Base-by-base conservation (phyloP, 192 early-diverging fungal genomes). In the Ramicandelaber brevisporus region DNA sequence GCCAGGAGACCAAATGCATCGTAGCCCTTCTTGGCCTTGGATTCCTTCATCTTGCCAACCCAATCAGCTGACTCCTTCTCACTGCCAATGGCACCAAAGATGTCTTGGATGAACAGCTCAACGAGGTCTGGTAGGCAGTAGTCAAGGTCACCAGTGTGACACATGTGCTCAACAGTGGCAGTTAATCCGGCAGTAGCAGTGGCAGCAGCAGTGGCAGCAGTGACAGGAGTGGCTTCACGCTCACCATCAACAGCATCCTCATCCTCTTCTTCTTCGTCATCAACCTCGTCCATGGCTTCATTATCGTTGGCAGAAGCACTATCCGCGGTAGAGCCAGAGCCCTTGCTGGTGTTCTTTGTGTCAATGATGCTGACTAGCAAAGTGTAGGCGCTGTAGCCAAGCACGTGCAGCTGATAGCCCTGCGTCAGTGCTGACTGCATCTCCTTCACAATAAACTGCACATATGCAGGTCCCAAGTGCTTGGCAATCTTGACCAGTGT, bases 21-120 rank as follows among this genome's bases (percentile, higher is more conserved):
- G 25, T 68, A 75, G 41, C 75, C 75, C 30, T 79, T 76, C 16
- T 63, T 68, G 4, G 70, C 64, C 38, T 78, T 81, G 33, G 80
- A 82, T 43, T 99, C 95, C 37, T 72, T 73, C 39, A 77, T 78
- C 48, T 85, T 93, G 14, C 69, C 70, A 8, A 63, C 73, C 40
- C 89, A 74, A 34, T 85, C 93, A 36, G 78, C 66, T 0, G 74
- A 63, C 32, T 93, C 81, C 40, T 87, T 78, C 38, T 98, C 93
- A 37, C 70, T 57, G 16, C 73, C 84, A 14, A 70, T 52, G 18
- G 71, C 59, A 2, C 93, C 93, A 65, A 99, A 99, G 17, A 99
- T 66, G 41, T 97, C 95, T 38, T 76, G 66, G 4, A 80, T 46
- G 10, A 86, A 46, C 13, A 99, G 64, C 15, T 59, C 43, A 2